These are phyloP conservation scores for Dothideomycetes sp. DNA, from an alignment of 2,329 filamentous ascomycete species.

Conservation along the genomic window DNA sequence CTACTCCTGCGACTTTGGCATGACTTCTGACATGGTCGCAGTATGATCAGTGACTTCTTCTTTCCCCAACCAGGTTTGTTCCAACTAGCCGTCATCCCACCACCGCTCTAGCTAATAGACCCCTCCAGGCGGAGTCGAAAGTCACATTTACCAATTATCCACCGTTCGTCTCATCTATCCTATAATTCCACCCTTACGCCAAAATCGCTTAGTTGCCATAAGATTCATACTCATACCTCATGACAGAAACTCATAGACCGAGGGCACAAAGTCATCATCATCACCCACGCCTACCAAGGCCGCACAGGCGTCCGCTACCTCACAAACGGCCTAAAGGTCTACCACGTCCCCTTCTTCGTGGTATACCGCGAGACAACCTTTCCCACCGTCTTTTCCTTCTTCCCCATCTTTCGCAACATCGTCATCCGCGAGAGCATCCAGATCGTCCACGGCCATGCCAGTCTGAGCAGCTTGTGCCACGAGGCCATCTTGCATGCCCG, in stretches of 20 bases:
- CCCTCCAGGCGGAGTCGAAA: constrained; percentile 91
- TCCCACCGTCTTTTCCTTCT: constrained; percentile 96
- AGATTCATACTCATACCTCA: constrained; percentile 27
- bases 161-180: too few relatives aligned
- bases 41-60: constrained; percentile 99
- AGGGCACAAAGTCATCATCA: constrained; percentile 94
- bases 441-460: constrained; percentile 96
- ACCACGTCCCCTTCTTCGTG: constrained; percentile 91
- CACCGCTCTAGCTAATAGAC: constrained; percentile 19
- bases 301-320: constrained; percentile 88
- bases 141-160: constrained; percentile 95
- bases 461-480: constrained; percentile 83
- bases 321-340: constrained; percentile 96
- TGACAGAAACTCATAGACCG: constrained; percentile 97
- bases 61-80: constrained; percentile 78
- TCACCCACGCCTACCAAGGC: constrained; percentile 88
- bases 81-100: too few relatives aligned
- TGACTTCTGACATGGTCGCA: constrained; percentile 63
- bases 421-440: constrained; percentile 88
- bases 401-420: constrained; percentile 94
- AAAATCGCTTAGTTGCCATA: constrained; percentile 9
- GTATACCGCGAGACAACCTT: constrained; percentile 91
- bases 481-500: constrained; percentile 90
- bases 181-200: constrained; percentile 7
- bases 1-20: too few relatives aligned